Base-by-base conservation (phyloP, 352 stramenopile species). In the Phytophthora sp. region DNA sequence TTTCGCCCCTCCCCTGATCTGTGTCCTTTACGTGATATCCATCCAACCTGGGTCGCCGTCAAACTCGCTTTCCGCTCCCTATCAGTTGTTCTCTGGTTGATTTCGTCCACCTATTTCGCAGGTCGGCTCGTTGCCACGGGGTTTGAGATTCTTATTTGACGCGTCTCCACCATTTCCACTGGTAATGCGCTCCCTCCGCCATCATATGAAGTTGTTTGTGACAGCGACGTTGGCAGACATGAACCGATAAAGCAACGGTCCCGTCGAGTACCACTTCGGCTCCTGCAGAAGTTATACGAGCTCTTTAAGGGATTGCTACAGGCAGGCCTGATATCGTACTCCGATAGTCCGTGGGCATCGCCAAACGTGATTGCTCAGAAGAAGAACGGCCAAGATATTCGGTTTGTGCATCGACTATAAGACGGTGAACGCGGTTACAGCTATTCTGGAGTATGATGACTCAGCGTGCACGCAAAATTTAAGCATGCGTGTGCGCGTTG, bases 371-470 rank as follows among this genome's bases (percentile, higher is more conserved):
- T 45, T 0, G 30, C 44, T 1, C 11, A 45, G 8, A 56, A 56
- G 15, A 56, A 56, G 21, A 56, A 56, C 15, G 49, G 31, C 7
- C 8, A 35, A 0, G 49, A 56, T 29, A 56, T 56, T 15, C 9
- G 49, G 13, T n/a, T 33, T 45, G 7, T 45, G 49, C 20, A 56
- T 56, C 3, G 49, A 44, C 4, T 33, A 56, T 7, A 56, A 56
- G 15, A 1, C 47, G 36, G 50, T 57, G 3, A 57, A 57, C 13
- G 50, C 50, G 4, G 26, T 57, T n/a, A 27, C 23, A 4, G 24
- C 21, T 0, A 11, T 26, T 7, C 30, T 57, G 20, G 50, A 47
- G 16, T 57, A 57, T 51, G 50, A 57, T 57, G 50, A 46, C 50
- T 46, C 35, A 13, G 4, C 50, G 35, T n/a, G 35, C 35, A 21